Percentiles rank a stretch among this genome's conserved stretches.
Conservation (phyloP, 176 grass and related monocot genomes). For the Poa pratensis region DNA sequence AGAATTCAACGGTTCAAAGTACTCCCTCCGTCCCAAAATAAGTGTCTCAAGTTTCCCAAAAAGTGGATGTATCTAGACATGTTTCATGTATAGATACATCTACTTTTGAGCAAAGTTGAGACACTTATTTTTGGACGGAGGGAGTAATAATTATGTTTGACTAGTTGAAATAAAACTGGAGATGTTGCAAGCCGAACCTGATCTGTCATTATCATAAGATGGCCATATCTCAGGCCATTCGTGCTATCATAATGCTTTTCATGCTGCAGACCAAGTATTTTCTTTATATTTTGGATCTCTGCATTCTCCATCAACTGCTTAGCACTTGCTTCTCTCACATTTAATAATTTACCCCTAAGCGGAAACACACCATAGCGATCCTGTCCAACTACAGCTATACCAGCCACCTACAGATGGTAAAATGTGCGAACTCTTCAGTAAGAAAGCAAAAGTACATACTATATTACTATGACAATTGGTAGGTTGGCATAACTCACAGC, state of each 20-base stretch:
- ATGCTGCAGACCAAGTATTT: conserved; percentile 93
- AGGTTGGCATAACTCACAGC: conserved; percentile 59
- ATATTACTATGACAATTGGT: not conserved
- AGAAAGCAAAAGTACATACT: not conserved
- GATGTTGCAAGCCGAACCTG: conserved; percentile 52
- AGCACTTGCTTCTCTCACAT: conserved; percentile 85
- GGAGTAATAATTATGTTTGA: not conserved
- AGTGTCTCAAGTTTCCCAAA: too few species aligned
- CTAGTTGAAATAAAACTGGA: conserved; percentile 11
- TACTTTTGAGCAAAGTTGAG: too few species aligned
- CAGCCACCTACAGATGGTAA: conserved; percentile 68
- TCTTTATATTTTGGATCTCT: conserved; percentile 89
- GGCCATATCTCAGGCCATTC: conserved; percentile 94
- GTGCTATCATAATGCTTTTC: conserved; percentile 66
- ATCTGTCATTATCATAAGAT: conserved; percentile 99
- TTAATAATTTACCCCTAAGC: conserved; percentile 84
- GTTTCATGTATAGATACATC: too few species aligned
- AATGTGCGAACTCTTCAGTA: not conserved
- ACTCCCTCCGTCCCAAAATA: too few species aligned
- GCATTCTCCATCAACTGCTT: conserved; percentile 88
- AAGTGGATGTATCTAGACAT: too few species aligned
- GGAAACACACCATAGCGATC: conserved; percentile 92
- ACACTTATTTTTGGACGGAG: too few species aligned
- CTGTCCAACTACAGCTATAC: conserved; percentile 68
- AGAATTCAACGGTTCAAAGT: too few species aligned